These are phyloP conservation scores for Cladosporium phlei DNA, from an alignment of 2,329 filamentous ascomycete species.

Conservation along the genomic window DNA sequence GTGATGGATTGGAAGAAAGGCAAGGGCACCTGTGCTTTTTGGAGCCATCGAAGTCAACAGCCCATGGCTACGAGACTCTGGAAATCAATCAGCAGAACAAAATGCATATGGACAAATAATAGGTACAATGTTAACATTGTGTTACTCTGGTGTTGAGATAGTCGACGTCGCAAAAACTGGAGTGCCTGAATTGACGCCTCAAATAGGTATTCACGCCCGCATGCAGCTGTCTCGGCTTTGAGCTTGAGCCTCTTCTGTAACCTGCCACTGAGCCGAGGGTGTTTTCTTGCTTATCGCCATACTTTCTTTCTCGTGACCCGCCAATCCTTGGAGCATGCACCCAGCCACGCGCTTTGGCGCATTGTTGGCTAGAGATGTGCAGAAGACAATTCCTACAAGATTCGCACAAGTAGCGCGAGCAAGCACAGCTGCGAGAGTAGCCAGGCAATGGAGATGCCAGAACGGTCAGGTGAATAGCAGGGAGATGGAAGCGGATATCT, in stretches of 20 bases:
- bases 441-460: neutral
- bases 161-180: too few relatives aligned
- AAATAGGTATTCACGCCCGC: too few relatives aligned
- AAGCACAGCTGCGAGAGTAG: neutral
- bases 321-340: conserved; percentile 4
- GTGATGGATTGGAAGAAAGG: too few relatives aligned
- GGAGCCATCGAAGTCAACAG: too few relatives aligned
- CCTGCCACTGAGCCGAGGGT: conserved; percentile 3
- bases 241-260: conserved; percentile 4
- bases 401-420: neutral
- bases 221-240: neutral
- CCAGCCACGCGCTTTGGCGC: conserved; percentile 6
- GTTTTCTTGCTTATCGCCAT: neutral
- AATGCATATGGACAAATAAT: too few relatives aligned
- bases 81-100: too few relatives aligned
- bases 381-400: neutral
- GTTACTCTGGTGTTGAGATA: too few relatives aligned
- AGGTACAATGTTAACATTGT: too few relatives aligned
- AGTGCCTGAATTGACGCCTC: too few relatives aligned
- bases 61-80: too few relatives aligned
- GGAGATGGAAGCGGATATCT: neutral
- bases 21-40: too few relatives aligned
- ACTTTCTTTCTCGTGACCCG: neutral
- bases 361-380: conserved; percentile 2
- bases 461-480: neutral